Evolutionary conservation across 345 rosid genomes (phyloP).

Genomic region (Eucalyptus cloeziana): DNA sequence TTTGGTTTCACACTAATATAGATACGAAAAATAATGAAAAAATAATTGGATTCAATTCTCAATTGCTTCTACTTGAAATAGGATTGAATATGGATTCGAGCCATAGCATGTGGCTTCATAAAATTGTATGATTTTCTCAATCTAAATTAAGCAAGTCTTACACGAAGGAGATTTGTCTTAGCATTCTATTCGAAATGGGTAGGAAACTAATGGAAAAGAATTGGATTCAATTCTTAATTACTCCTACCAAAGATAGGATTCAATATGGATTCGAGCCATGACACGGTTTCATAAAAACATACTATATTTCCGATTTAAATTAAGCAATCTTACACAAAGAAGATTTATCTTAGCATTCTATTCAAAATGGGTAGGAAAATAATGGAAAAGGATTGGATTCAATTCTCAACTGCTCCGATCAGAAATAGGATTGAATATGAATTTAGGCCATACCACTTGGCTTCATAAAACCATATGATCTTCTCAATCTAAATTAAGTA

Average conservation of each 20-base stretch:
- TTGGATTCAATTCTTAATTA: not conserved
- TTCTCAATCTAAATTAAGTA: not conserved
- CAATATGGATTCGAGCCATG: not conserved
- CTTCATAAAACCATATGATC: not conserved
- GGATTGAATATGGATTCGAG: not conserved
- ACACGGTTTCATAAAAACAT: not conserved
- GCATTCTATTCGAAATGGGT: not conserved
- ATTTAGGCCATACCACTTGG: not conserved
- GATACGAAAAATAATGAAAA: not conserved
- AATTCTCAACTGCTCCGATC: not conserved
- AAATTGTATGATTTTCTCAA: not conserved
- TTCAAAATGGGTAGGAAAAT: not conserved
- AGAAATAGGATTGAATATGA: not conserved
- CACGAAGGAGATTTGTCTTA: fast-evolving
- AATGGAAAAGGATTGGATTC: not conserved
- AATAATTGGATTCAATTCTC: not conserved
- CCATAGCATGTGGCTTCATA: not conserved
- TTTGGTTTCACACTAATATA: not conserved
- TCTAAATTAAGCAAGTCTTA: not conserved
- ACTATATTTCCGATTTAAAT: not conserved
- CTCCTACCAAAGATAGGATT: not conserved
- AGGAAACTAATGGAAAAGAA: not conserved
- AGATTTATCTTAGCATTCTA: not conserved
- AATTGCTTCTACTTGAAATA: not conserved
- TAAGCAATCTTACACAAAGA: not conserved